These are phyloP conservation scores for Chlamydomonas incerta DNA, from an alignment of 139 green algal species.

Conservation along the genomic window DNA sequence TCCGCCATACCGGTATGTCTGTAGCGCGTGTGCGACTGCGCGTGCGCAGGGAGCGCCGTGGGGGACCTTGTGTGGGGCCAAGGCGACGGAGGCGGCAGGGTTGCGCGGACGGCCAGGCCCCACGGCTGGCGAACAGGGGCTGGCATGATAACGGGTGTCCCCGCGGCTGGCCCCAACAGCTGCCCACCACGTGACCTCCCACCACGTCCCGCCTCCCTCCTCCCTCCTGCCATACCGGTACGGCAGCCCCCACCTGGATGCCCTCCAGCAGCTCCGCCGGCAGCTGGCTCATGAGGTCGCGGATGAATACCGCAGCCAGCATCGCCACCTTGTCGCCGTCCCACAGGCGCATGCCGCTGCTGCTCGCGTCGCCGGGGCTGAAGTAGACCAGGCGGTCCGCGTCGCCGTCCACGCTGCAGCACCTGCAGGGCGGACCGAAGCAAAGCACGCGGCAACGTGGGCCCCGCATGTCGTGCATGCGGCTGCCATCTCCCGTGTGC, in stretches of 20 bases:
- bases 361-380: slow-evolving; percentile 8
- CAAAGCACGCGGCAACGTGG: neutral
- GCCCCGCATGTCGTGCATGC: no score
- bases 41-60: no score
- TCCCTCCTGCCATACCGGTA: neutral
- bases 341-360: slow-evolving; percentile 67
- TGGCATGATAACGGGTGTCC: no score
- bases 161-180: no score
- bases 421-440: slow-evolving; percentile 39
- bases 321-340: slow-evolving; percentile 96
- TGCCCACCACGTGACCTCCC: no score
- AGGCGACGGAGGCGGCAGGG: no score
- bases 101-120: no score
- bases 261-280: slow-evolving; percentile 42
- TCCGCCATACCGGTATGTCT: neutral
- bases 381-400: slow-evolving; percentile 98
- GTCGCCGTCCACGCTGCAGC: slow-evolving; percentile 92
- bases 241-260: slow-evolving; percentile 24
- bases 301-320: slow-evolving; percentile 80
- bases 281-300: slow-evolving; percentile 68
- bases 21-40: no score
- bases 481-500: no score
- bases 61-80: no score
- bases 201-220: no score
- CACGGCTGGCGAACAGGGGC: no score